A percentile compares a stretch with the other conserved stretches of the same genome.
Evolutionary conservation across 176 grass and related monocot species (phyloP).

Genomic region (Avena eriantha): DNA sequence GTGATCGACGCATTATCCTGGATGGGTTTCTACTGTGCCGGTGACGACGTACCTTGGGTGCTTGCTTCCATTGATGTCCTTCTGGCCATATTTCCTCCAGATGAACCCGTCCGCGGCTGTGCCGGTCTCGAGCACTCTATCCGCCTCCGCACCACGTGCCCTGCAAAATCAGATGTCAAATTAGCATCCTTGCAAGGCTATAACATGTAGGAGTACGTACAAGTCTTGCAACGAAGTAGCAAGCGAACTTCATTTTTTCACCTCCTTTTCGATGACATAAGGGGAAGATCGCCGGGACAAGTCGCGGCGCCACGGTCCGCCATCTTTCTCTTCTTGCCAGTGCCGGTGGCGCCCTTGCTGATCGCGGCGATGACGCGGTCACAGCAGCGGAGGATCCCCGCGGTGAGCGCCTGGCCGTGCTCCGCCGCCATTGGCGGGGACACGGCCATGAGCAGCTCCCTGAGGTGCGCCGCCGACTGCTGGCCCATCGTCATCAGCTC

Average conservation of each 20-base stretch:
- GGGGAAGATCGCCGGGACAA: background rate
- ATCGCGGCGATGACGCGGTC: background rate
- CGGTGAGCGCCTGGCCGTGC: no score
- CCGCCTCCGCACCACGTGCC: conserved; percentile 38
- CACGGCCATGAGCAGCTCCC: conserved; percentile 36
- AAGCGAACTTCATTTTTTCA: background rate
- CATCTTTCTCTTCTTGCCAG: conserved; percentile 41
- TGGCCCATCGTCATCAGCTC: conserved; percentile 61
- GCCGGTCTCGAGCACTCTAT: background rate
- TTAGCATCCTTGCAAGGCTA: background rate
- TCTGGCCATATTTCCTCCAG: conserved; percentile 87
- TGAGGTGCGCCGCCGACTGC: conserved; percentile 50
- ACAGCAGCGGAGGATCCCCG: no score
- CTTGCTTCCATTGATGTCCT: conserved; percentile 56
- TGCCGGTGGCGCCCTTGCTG: background rate
- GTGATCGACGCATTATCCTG: background rate
- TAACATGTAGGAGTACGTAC: no score
- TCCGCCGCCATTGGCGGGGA: background rate
- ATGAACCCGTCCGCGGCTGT: conserved; percentile 60
- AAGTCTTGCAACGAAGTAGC: background rate
- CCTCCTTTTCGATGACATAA: conserved; percentile 27
- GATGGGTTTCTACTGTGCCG: background rate
- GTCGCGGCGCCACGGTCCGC: background rate
- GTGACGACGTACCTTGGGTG: conserved; percentile 45
- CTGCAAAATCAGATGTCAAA: conserved; percentile 23